Conservation (phyloP, 2,329 filamentous ascomycete genomes). For the Escovopsis sp. region DNA sequence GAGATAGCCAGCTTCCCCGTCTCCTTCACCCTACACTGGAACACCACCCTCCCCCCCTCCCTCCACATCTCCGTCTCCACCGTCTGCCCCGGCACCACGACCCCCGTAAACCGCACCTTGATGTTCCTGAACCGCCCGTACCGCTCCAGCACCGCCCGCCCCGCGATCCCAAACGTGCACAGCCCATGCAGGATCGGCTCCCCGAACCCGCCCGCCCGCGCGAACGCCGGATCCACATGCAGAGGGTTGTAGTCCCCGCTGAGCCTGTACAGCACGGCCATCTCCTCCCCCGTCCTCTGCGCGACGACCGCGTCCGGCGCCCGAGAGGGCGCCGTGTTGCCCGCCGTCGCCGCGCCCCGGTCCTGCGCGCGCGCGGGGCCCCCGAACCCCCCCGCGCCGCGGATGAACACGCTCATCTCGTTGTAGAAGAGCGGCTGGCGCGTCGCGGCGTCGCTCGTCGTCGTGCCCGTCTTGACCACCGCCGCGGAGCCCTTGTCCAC, state of each 20-base stretch:
- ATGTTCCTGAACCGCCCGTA: constrained; percentile 80
- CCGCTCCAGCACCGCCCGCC: constrained; percentile 73
- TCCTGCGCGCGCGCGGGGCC: constrained; percentile 65
- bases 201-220: constrained; percentile 91
- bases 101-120: constrained; percentile 82
- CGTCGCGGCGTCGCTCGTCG: constrained; percentile 70
- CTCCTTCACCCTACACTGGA: constrained; percentile 83
- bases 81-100: constrained; percentile 78
- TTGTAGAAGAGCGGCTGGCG: constrained; percentile 95
- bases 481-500: constrained; percentile 90
- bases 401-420: constrained; percentile 83
- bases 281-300: constrained; percentile 74
- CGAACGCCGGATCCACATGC: constrained; percentile 88
- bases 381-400: constrained; percentile 81
- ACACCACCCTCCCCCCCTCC: constrained; percentile 63
- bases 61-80: constrained; percentile 91
- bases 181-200: constrained; percentile 91
- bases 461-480: constrained; percentile 64
- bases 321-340: constrained; percentile 65
- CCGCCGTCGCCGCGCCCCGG: constrained; percentile 64
- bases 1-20: constrained; percentile 81
- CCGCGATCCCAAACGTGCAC: constrained; percentile 82
- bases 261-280: constrained; percentile 84
- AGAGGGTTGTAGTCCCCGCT: constrained; percentile 94
- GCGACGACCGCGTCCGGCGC: constrained; percentile 71